phyloP scores from a whole-genome alignment of 2,329 filamentous ascomycete species.

The Beauveria australis region DNA sequence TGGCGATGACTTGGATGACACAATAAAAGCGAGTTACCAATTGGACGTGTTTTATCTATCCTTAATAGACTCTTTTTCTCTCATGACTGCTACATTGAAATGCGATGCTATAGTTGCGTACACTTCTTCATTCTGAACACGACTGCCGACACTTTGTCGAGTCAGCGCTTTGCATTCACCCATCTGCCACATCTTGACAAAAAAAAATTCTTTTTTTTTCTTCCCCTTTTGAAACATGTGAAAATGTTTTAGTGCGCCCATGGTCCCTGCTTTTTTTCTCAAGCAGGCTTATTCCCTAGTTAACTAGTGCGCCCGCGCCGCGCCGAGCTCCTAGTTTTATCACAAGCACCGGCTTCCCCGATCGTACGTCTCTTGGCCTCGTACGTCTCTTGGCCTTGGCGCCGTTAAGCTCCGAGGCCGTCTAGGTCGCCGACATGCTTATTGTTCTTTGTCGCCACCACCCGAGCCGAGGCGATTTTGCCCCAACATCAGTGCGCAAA shows the following conservation, averaged over 20 bases:
- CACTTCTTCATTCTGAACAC: too few relatives aligned
- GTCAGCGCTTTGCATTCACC: background rate
- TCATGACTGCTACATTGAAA: background rate
- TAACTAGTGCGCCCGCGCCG: background rate
- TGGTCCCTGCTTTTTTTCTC: background rate
- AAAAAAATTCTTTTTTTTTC: background rate
- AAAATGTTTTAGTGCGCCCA: slow-evolving; percentile 2
- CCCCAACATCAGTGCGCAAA: too few relatives aligned
- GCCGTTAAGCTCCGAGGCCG: slow-evolving; percentile 1
- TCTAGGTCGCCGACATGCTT: background rate
- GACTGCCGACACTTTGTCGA: too few relatives aligned
- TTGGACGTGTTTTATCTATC: slow-evolving; percentile 9
- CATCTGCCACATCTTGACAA: background rate
- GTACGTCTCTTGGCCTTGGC: background rate
- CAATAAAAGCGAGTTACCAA: slow-evolving; percentile 12
- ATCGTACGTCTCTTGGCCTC: background rate
- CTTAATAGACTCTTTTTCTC: slow-evolving; percentile 8
- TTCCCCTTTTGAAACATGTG: background rate
- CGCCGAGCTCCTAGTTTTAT: background rate
- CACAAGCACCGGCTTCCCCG: background rate
- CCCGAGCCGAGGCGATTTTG: slow-evolving; percentile 5
- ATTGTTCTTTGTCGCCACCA: background rate
- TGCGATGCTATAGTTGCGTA: too few relatives aligned
- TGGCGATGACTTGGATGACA: slow-evolving; percentile 13
- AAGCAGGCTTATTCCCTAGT: background rate